Conservation (phyloP, 192 early-diverging fungal genomes). For the Backusella parvicylindrica region DNA sequence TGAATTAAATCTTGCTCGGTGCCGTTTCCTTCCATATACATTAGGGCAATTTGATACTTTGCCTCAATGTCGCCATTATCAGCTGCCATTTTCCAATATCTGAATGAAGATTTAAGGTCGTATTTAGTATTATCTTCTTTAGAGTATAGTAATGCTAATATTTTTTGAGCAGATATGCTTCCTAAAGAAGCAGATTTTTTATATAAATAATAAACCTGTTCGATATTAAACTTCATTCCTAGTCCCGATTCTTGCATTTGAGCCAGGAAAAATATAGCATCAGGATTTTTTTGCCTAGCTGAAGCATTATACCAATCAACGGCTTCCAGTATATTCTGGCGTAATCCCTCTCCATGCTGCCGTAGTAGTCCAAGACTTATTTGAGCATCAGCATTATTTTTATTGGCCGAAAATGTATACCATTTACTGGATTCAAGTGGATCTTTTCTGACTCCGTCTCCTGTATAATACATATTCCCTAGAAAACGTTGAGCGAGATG, state of each 20-base stretch:
- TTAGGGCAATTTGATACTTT: not conserved
- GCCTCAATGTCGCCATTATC: not conserved
- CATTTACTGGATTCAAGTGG: not conserved
- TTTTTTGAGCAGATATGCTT: not conserved
- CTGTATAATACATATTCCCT: not conserved
- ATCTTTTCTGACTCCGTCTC: not conserved
- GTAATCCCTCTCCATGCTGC: not conserved
- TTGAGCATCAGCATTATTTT: not conserved
- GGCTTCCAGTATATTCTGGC: not conserved
- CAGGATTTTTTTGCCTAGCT: not conserved
- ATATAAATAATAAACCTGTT: not conserved
- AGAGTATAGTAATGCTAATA: not conserved
- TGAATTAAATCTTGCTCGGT: constrained; percentile 3
- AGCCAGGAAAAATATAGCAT: not conserved
- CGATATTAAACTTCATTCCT: not conserved
- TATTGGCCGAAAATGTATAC: not conserved
- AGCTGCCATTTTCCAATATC: constrained; percentile 20
- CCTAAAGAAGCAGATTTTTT: not conserved
- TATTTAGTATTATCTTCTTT: not conserved
- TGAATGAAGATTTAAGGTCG: constrained; percentile 12
- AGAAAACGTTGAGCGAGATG: constrained; percentile 17
- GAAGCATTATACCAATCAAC: not conserved
- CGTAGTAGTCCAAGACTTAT: not conserved
- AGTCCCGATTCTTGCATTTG: not conserved
- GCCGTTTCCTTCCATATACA: not conserved